Base-by-base conservation (phyloP, 1,284 basidiomycete genomes). In the Ceratobasidium sp. region DNA sequence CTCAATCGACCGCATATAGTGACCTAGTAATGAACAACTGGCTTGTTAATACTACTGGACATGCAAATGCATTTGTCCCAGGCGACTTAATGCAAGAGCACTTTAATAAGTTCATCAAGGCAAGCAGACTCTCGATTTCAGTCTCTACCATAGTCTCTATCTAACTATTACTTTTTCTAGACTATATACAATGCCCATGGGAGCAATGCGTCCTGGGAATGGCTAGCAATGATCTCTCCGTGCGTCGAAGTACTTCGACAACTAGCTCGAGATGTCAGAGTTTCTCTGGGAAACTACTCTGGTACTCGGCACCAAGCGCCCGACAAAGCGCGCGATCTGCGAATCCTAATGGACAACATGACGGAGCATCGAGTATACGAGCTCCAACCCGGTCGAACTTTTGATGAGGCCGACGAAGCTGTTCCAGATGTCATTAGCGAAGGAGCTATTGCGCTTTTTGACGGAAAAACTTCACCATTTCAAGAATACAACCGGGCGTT, bases 51-150 rank as follows among this genome's bases (percentile, higher is more conserved):
- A 80, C 82, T 0, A 82, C 82, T 0, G 83, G 84, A 0, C 78
- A 80, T 4, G 71, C 73, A 0, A 80, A 83, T 41, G 60, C 75
- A 0, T 85, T 77, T 62, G 78, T 84, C 0, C 80, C 82, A 29
- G 79, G 83, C 2, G 85, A 86, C 60, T 79, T 86, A 0, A 60
- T 86, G 45, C 85, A 86, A 60, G 84, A 86, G 67, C 85, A 86
- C 66, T 50, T 83, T 59, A 85, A 84, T 64, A 84, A 79, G 62
- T 84, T 83, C 83, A 83, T 82, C 57, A 82, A 82, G 78, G 81
- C 80, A n/a, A 50, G 45, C n/a, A n/a, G n/a, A n/a, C n/a, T n/a
- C n/a, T 64, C 8, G 5, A 19, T 1, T 48, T 27, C 22, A 31
- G 31, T 41, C 4, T 41, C 36, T 41, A 41, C 11, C 11, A 41